phyloP scores from a whole-genome alignment of 768 basidiomycete genomes.

The Piloderma croceum region DNA sequence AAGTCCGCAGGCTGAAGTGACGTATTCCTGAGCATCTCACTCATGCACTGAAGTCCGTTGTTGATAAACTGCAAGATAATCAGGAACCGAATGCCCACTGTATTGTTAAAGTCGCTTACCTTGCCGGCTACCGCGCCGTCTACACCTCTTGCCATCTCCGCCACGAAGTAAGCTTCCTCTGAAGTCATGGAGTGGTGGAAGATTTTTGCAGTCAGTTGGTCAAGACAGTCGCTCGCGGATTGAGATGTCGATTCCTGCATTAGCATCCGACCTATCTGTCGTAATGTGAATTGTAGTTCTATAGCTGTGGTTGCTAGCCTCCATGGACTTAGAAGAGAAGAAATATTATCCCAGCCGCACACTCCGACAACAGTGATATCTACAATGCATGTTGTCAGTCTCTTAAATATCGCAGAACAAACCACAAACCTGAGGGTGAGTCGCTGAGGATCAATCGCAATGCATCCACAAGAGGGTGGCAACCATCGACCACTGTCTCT shows the following conservation, averaged over 20 bases:
- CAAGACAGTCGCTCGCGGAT: conserved; percentile 56
- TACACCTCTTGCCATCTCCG: conserved; percentile 73
- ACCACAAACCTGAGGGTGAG: conserved; percentile 46
- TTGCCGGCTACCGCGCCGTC: conserved; percentile 62
- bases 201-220: conserved; percentile 59
- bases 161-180: conserved; percentile 78
- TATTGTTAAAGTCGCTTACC: too few relatives aligned
- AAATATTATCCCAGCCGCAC: conserved; percentile 56
- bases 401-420: neutral
- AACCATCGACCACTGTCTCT: conserved; percentile 42
- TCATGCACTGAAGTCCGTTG: conserved; percentile 63
- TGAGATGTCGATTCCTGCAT: conserved; percentile 47
- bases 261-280: conserved; percentile 67
- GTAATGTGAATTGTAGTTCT: conserved; percentile 69
- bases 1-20: conserved; percentile 23
- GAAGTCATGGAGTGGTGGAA: conserved; percentile 70
- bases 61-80: conserved; percentile 55
- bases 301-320: conserved; percentile 77
- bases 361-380: conserved; percentile 39
- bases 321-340: conserved; percentile 74
- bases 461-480: conserved; percentile 61
- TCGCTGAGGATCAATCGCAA: conserved; percentile 64
- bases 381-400: too few relatives aligned
- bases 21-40: conserved; percentile 43
- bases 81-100: conserved; percentile 1